Base-by-base conservation (phyloP, 2,329 filamentous ascomycete genomes). In the Pyricularia sp. region DNA sequence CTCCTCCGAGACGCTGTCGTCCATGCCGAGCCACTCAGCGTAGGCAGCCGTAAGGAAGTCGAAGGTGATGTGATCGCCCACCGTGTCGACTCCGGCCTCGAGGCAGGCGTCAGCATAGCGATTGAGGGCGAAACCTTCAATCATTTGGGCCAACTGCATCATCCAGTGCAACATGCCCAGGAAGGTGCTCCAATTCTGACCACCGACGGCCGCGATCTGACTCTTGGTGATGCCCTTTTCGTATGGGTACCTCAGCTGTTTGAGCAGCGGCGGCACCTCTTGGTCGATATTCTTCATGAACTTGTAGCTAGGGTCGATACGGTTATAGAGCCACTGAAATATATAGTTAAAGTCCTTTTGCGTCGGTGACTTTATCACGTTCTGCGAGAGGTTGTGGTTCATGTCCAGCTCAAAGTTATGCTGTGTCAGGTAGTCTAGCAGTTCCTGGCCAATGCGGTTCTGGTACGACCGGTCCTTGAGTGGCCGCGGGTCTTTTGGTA, bases 341-440 rank as follows among this genome's bases (percentile, higher is more conserved):
- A 99, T 96, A 76, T 85, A 89, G 72, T 96, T 94, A 78, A 99
- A 99, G 74, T 99, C 94, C 73, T 99, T 99, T 71, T 97, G 93
- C 0, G 93, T 99, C 0, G 94, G 96, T 59, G 91, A 96, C 71
- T 91, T 93, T 73, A 96, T 87, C 7, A 91, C 90, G 71, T 97
- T 97, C 68, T 90, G 88, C 0, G 91, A 90, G n/a, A 99, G 80
- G 1, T 87, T 88, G 74, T 97, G 90, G 77, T 96, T 97, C 88
- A 96, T 96, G 70, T 97, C 93, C 83, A 97, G 87, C 76, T 99
- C 94, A 72, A 97, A 99, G 73, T 97, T 96, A 75, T 97, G 88
- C 65, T 93, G 88, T 0, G 91, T 88, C 73, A 99, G 83, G 73
- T 96, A 99, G 69, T 99, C 94, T 69, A 96, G 79, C 65, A 99